Percentiles rank a stretch among this genome's conserved stretches.
phyloP scores from a whole-genome alignment of 352 stramenopile genomes.

The Pythium brassicae region DNA sequence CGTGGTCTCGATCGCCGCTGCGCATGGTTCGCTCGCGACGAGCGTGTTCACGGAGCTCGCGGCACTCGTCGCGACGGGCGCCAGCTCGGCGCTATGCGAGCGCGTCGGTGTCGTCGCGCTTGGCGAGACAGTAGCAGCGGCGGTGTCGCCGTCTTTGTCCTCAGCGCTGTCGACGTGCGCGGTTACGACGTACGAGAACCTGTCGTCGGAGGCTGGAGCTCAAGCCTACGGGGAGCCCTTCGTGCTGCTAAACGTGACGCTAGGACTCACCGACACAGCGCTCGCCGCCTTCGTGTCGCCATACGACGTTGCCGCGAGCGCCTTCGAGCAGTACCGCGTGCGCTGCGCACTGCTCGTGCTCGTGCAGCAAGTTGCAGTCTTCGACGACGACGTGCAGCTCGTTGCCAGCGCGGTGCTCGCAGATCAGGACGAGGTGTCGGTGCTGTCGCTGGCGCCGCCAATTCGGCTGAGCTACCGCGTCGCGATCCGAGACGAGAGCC shows the following conservation, averaged over 20 bases:
- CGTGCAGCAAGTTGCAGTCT: constrained; percentile 14
- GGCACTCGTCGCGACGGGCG: background rate
- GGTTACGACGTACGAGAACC: background rate
- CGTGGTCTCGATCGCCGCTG: constrained; percentile 3
- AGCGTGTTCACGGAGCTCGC: background rate
- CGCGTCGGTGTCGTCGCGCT: background rate
- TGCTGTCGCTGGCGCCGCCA: background rate
- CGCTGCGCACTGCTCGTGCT: constrained; percentile 19
- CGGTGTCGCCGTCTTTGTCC: too few species aligned
- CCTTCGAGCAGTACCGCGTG: constrained; percentile 12
- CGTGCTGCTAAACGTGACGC: constrained; percentile 12
- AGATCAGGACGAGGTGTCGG: background rate
- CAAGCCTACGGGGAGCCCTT: background rate
- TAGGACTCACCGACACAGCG: background rate
- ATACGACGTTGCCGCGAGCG: background rate
- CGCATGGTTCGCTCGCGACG: background rate
- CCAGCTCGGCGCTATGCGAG: background rate
- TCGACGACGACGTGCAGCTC: constrained; percentile 4
- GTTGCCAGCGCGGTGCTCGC: background rate
- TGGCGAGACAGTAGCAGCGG: background rate
- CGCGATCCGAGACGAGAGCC: constrained; percentile 13
- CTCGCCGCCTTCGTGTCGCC: background rate
- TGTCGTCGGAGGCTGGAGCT: background rate
- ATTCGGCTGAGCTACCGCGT: constrained; percentile 10
- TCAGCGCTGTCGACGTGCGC: background rate